A percentile compares a stretch with the other conserved stretches of the same genome.
phyloP scores from a whole-genome alignment of 2,329 filamentous ascomycete genomes.

The Septoria linicola region DNA sequence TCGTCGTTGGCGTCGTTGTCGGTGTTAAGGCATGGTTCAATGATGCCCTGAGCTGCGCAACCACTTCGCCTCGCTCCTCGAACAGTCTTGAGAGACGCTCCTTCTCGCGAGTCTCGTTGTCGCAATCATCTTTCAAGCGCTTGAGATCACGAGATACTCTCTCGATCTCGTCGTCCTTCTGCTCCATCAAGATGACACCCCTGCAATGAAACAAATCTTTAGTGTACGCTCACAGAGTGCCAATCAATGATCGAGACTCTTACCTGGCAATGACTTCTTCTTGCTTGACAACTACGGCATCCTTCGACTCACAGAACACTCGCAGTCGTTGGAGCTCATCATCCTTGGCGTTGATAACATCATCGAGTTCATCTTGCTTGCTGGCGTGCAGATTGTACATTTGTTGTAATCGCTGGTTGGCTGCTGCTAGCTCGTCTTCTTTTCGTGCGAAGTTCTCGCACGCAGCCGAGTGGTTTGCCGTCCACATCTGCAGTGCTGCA shows the following conservation, averaged over 20 bases:
- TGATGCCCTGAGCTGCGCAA: conserved; percentile 19
- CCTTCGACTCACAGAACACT: conserved; percentile 31
- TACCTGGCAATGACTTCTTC: conserved; percentile 27
- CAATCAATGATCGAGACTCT: too few species aligned
- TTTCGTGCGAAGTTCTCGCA: conserved; percentile 15
- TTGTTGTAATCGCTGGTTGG: conserved; percentile 16
- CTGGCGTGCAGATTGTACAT: conserved; percentile 9
- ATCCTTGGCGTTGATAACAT: conserved; percentile 18
- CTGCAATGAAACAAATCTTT: conserved; percentile 3
- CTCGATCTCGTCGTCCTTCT: conserved; percentile 28
- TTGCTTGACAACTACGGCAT: conserved; percentile 28
- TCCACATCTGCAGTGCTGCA: conserved; percentile 8
- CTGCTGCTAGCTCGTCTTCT: conserved; percentile 16
- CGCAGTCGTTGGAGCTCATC: conserved; percentile 24
- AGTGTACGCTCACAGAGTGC: too few species aligned
- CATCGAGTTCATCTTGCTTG: conserved; percentile 21
- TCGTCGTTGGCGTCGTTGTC: neutral
- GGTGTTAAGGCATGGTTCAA: conserved; percentile 18
- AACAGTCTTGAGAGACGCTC: conserved; percentile 17
- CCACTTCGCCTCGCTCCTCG: conserved; percentile 23
- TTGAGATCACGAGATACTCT: conserved; percentile 19
- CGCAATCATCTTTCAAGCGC: conserved; percentile 19
- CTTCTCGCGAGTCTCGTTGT: neutral
- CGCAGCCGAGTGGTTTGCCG: conserved; percentile 12
- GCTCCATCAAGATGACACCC: conserved; percentile 26